Percentiles rank a stretch among this genome's conserved stretches.
These are phyloP conservation scores for Phytophthora podocarpi DNA, from an alignment of 352 stramenopile species.

Conservation along the genomic window DNA sequence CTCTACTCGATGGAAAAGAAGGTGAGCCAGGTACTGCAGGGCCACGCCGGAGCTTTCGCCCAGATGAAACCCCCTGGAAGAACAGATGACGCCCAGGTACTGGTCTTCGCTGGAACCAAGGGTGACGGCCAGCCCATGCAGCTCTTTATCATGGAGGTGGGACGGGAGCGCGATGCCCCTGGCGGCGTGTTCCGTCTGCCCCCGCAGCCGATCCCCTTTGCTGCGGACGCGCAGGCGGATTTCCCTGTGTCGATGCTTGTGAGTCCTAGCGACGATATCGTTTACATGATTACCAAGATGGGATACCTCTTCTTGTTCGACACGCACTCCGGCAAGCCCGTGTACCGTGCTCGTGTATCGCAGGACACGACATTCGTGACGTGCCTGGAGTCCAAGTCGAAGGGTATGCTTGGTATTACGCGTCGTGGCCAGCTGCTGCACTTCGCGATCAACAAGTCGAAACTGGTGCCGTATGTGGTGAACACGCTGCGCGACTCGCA, in stretches of 20 bases:
- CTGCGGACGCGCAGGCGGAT: slow-evolving; percentile 95
- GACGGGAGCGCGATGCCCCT: slow-evolving; percentile 94
- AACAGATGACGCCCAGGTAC: slow-evolving; percentile 90
- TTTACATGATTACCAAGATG: slow-evolving; percentile 99
- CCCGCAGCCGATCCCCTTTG: slow-evolving; percentile 95
- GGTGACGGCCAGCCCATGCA: slow-evolving; percentile 77
- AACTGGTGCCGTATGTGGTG: slow-evolving; percentile 99
- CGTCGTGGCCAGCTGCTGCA: slow-evolving; percentile 96
- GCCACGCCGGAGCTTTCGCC: slow-evolving; percentile 96
- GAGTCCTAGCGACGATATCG: slow-evolving; percentile 91
- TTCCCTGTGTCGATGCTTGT: slow-evolving; percentile 99
- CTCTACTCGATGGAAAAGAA: slow-evolving; percentile 99
- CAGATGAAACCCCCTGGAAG: slow-evolving; percentile 95
- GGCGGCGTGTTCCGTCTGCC: slow-evolving; percentile 95
- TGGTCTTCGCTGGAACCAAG: slow-evolving; percentile 88
- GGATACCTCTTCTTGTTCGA: slow-evolving; percentile 99
- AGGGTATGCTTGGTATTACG: slow-evolving; percentile 98
- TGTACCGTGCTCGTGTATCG: slow-evolving; percentile 98
- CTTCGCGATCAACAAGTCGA: slow-evolving; percentile 97
- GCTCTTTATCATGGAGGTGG: slow-evolving; percentile 99
- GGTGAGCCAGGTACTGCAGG: slow-evolving; percentile 97
- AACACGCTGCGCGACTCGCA: slow-evolving; percentile 97
- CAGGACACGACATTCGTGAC: slow-evolving; percentile 99
- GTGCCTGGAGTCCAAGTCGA: slow-evolving; percentile 89
- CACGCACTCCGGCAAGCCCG: slow-evolving; percentile 97